These are phyloP conservation scores for Fusarium pilosicola DNA, from an alignment of 2,329 filamentous ascomycete genomes.

Conservation along the genomic window DNA sequence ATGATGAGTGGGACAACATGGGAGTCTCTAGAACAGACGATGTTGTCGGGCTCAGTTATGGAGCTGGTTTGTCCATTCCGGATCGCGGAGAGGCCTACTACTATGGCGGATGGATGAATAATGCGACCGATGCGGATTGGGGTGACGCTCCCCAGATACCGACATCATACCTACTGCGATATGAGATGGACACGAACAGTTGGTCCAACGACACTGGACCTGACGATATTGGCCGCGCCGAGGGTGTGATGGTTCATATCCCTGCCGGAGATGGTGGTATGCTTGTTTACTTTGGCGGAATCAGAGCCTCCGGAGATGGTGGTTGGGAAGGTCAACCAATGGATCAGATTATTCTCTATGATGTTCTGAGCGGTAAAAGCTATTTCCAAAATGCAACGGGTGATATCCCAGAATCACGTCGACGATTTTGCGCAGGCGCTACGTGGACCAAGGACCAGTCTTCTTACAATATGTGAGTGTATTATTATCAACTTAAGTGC, in stretches of 20 bases:
- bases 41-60: slow-evolving; percentile 63
- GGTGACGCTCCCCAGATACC: slow-evolving; percentile 55
- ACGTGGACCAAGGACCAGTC: slow-evolving; percentile 68
- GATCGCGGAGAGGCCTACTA: slow-evolving; percentile 67
- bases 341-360: slow-evolving; percentile 66
- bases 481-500: background rate
- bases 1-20: slow-evolving; percentile 65
- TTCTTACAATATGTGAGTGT: slow-evolving; percentile 70
- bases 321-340: slow-evolving; percentile 57
- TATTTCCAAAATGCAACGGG: slow-evolving; percentile 67
- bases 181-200: slow-evolving; percentile 62
- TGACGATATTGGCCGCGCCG: slow-evolving; percentile 63
- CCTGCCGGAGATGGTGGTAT: slow-evolving; percentile 69
- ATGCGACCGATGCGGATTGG: slow-evolving; percentile 63
- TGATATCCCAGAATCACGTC: slow-evolving; percentile 59
- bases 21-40: slow-evolving; percentile 48
- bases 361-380: slow-evolving; percentile 67
- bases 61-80: slow-evolving; percentile 65
- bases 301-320: slow-evolving; percentile 61
- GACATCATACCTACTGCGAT: slow-evolving; percentile 63
- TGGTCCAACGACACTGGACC: slow-evolving; percentile 66
- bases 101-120: slow-evolving; percentile 70
- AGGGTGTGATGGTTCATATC: slow-evolving; percentile 69
- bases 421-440: slow-evolving; percentile 69
- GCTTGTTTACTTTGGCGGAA: slow-evolving; percentile 70